These are phyloP conservation scores for Pezicula rhizophila DNA, from an alignment of 2,329 filamentous ascomycete species.

Conservation along the genomic window DNA sequence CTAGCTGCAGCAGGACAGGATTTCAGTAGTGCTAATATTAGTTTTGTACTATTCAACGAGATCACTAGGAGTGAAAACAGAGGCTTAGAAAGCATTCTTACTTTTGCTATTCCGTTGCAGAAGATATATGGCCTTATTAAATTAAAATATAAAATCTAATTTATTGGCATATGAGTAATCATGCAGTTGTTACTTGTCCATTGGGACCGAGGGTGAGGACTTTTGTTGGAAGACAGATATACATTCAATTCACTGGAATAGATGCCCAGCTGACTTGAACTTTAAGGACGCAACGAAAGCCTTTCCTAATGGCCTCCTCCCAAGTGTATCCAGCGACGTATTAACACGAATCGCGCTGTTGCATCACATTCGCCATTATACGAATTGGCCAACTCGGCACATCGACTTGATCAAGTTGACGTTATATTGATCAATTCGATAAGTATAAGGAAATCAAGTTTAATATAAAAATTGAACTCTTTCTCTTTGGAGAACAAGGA, in stretches of 20 bases:
- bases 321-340: slow-evolving; percentile 33
- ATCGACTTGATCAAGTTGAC: too few species aligned
- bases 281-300: slow-evolving; percentile 31
- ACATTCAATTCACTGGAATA: background rate
- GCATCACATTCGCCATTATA: too few species aligned
- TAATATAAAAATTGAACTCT: too few species aligned
- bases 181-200: slow-evolving; percentile 44
- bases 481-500: too few species aligned
- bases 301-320: slow-evolving; percentile 39
- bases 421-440: too few species aligned
- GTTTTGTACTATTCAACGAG: slow-evolving; percentile 36
- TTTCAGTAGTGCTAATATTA: slow-evolving; percentile 40
- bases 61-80: slow-evolving; percentile 35
- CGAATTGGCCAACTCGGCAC: too few species aligned
- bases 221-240: slow-evolving; percentile 38
- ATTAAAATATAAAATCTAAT: too few species aligned
- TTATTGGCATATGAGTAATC: slow-evolving; percentile 36
- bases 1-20: slow-evolving; percentile 20
- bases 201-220: slow-evolving; percentile 43
- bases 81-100: slow-evolving; percentile 37
- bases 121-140: slow-evolving; percentile 30
- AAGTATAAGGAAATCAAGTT: too few species aligned
- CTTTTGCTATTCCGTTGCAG: slow-evolving; percentile 30
- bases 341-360: slow-evolving; percentile 32
- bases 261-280: too few species aligned